These are phyloP conservation scores for rapeseed (Brassica napus) DNA, from an alignment of 345 rosid species.

Conservation along the genomic window DNA sequence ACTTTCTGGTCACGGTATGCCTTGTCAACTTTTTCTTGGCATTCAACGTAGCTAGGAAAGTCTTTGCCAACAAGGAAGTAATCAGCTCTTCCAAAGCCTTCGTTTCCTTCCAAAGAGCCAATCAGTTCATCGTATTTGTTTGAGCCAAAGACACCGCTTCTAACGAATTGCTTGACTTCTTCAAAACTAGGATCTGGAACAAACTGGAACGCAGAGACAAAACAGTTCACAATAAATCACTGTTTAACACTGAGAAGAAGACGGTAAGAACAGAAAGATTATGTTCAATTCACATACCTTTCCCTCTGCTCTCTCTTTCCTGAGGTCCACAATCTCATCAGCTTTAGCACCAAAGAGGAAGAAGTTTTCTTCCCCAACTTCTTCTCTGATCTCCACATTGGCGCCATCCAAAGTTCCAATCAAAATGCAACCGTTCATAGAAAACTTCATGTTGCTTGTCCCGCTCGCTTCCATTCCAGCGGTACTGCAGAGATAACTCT, in stretches of 20 bases:
- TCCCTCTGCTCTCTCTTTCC: slow-evolving; percentile 74
- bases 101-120: slow-evolving; percentile 78
- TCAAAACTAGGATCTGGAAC: slow-evolving; percentile 71
- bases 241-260: background rate
- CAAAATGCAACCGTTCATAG: slow-evolving; percentile 79
- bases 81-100: slow-evolving; percentile 78
- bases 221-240: background rate
- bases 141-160: slow-evolving; percentile 68
- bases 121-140: slow-evolving; percentile 61
- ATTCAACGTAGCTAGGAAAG: slow-evolving; percentile 78
- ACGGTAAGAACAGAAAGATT: no score
- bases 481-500: slow-evolving; percentile 46
- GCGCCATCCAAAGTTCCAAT: slow-evolving; percentile 93
- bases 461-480: slow-evolving; percentile 98
- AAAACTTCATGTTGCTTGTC: slow-evolving; percentile 91
- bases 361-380: slow-evolving; percentile 80
- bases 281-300: slow-evolving; percentile 52
- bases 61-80: slow-evolving; percentile 87
- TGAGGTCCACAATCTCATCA: slow-evolving; percentile 62
- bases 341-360: slow-evolving; percentile 87
- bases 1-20: slow-evolving; percentile 72
- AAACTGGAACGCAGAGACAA: slow-evolving; percentile 45
- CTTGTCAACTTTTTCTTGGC: slow-evolving; percentile 73
- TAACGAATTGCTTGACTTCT: slow-evolving; percentile 69
- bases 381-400: slow-evolving; percentile 78